phyloP scores from a whole-genome alignment of 805 yeast species.

The Starmerella vaccinii region DNA sequence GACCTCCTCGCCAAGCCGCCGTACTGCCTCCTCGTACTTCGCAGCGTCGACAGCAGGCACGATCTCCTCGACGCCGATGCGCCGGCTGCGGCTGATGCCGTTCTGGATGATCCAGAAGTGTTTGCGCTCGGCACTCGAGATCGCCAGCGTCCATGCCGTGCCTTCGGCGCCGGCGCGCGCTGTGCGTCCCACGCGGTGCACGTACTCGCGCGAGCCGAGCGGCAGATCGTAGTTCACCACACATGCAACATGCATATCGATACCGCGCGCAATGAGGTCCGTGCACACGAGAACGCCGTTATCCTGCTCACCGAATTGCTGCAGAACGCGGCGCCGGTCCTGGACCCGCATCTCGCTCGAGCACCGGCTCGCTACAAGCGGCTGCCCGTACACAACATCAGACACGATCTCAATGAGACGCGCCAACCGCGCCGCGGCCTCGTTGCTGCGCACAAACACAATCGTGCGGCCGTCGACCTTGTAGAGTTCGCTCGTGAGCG shows the following conservation, averaged over 20 bases:
- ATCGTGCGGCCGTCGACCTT: slow-evolving; percentile 27
- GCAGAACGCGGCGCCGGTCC: slow-evolving; percentile 47
- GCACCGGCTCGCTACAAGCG: slow-evolving; percentile 27
- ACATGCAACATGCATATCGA: slow-evolving; percentile 61
- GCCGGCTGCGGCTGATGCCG: slow-evolving; percentile 26
- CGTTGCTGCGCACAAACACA: slow-evolving; percentile 72
- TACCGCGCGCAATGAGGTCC: slow-evolving; percentile 92
- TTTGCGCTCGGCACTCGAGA: slow-evolving; percentile 67
- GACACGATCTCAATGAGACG: slow-evolving; percentile 44
- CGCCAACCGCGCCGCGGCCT: slow-evolving; percentile 71
- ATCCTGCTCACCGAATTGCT: slow-evolving; percentile 46
- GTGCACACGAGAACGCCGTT: slow-evolving; percentile 55
- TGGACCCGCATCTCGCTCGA: slow-evolving; percentile 34
- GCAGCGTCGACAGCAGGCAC: slow-evolving; percentile 34
- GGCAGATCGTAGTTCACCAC: slow-evolving; percentile 92
- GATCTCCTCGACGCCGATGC: slow-evolving; percentile 24
- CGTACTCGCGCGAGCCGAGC: slow-evolving; percentile 76
- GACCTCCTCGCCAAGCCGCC: slow-evolving; percentile 36
- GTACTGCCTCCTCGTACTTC: slow-evolving; percentile 39
- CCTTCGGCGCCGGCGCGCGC: slow-evolving; percentile 86
- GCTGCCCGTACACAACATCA: slow-evolving; percentile 19
- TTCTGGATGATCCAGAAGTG: slow-evolving; percentile 34
- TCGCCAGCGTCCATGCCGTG: slow-evolving; percentile 58
- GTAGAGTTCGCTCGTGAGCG: slow-evolving; percentile 47
- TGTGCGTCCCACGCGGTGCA: slow-evolving; percentile 94